phyloP scores from a whole-genome alignment of 163 green algal genomes.

The Trebouxia gelatinosa region DNA sequence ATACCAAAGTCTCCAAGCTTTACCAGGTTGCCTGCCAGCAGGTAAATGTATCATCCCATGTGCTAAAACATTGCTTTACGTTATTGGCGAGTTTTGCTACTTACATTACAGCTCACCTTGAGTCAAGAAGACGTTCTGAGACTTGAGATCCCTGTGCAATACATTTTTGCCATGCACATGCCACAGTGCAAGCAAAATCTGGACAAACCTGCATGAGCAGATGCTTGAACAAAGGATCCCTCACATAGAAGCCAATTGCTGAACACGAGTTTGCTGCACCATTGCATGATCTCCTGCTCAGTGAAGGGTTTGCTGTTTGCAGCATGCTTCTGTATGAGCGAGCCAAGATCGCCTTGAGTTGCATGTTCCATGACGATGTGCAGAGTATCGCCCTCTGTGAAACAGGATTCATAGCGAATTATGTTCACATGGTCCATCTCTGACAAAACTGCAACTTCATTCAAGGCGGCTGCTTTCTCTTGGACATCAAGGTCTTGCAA shows the following conservation, averaged over 20 bases:
- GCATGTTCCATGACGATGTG: conserved; percentile 27
- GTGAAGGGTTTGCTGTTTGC: not conserved
- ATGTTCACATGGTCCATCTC: conserved; percentile 26
- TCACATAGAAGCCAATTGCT: too few species aligned
- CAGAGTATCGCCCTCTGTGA: conserved; percentile 10
- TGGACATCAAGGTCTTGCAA: not conserved
- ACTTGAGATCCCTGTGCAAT: conserved; percentile 77
- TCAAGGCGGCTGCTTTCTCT: conserved; percentile 4
- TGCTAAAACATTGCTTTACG: too few species aligned
- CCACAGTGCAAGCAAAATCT: conserved; percentile 55
- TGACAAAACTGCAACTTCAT: conserved; percentile 16
- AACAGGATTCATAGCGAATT: conserved; percentile 16
- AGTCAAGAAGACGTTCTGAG: conserved; percentile 64
- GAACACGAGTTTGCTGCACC: too few species aligned
- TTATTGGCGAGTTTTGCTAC: too few species aligned
- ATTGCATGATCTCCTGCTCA: conserved; percentile 17
- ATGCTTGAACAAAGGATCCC: too few species aligned
- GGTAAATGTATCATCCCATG: not conserved
- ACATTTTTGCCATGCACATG: conserved; percentile 59
- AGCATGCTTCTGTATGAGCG: not conserved
- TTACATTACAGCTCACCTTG: too few species aligned
- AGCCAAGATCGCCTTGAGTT: conserved; percentile 7
- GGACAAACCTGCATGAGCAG: conserved; percentile 61
- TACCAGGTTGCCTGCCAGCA: conserved; percentile 42
- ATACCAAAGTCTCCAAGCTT: conserved; percentile 72